Evolutionary conservation across 352 stramenopile species (phyloP), one percentile per base, ranked within the genome.

Genomic region (Pilasporangium apinafurcum): DNA sequence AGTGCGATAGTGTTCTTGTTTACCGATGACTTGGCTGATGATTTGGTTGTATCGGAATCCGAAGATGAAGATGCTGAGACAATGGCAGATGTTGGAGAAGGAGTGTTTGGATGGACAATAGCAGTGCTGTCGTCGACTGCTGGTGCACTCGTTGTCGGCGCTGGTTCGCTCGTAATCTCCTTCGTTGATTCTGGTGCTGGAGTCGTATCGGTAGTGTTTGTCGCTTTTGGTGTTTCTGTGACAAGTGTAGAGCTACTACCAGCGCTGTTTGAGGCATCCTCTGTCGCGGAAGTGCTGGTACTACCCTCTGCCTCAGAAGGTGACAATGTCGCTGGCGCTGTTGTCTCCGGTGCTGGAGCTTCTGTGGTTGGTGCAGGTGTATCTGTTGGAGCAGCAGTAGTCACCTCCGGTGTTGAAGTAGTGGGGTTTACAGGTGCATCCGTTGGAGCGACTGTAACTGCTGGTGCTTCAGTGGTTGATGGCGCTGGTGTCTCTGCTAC

Each of bases 1-100:
- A 56, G 20, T 34, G 45, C 48, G 24, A 56, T 48, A 32, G 48
- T 44, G 39, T 33, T 39, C 26, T 21, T 38, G 10, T 35, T 44
- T 5, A 34, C 22, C 20, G 12, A 25, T 5, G 3, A 10, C 16
- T 22, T 1, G 34, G n/a, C 17, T 20, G 33, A 8, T 56, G 18
- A 31, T 32, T n/a, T 56, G 33, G 20, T 50, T 27, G n/a, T 27
- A n/a, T 43, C 24, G 16, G 41, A 33, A 13, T 16, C 37, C 16
- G 43, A 50, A 6, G 43, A 50, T 10, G 41, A 31, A 22, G 14
- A 39, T 16, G 37, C 41, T 8, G 20, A 42, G 27, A 32, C 18
- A 21, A 21, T 39, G 18, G 37, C 36, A 20, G 17, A 10, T 1
- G 32, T 44, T 21, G 34, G 45, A 22, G n/a, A 39, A 5, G 48